Evolutionary conservation across 805 yeast species (phyloP), one percentile per base, ranked within the genome.

Genomic region (Debaryomyces hansenii): DNA sequence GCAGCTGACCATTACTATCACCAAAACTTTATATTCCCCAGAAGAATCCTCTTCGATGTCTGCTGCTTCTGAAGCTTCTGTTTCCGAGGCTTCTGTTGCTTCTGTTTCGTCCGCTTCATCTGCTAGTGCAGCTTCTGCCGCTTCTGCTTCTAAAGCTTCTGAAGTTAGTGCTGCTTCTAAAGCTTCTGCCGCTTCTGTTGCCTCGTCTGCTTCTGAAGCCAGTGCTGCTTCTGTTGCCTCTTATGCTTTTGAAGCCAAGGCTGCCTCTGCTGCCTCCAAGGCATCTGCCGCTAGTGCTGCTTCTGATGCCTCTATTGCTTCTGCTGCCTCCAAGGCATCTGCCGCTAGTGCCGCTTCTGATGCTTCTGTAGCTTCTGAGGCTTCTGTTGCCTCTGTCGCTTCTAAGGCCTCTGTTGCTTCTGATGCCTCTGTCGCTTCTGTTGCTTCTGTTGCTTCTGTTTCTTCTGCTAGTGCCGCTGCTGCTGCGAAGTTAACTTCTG

Each of bases 11-110:
- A 54, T 77, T 48, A 77, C 81, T 20, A 62, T 74, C 47, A 77
- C 82, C 40, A 62, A 63, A 43, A 77, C 82, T 24, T 42, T 74
- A 38, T 67, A 74, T 56, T 64, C 79, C 27, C 80, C 81, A 29
- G 66, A 70, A 45, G 77, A 77, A 58, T 67, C 75, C 42, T 58
- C 59, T 4, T 66, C 71, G 47, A 27, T 54, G 5, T 66, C 68
- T 20, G 45, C 51, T 9, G 58, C 51, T 21, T 50, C 55, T 32
- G 47, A 53, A 16, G 56, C 57, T 15, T 49, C 55, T 34, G 45
- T 45, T 15, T 46, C 58, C 14, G 49, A 43, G 29, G 55, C 54
- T 34, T 50, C 56, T 9, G 54, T 31, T 18, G 48, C 50, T n/a
- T 46, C 53, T 27, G 50, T 28, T 16, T 50, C 49, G 20, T 42